Conservation (phyloP, 108 stramenopile genomes). For the Pelagomonas calceolata region DNA sequence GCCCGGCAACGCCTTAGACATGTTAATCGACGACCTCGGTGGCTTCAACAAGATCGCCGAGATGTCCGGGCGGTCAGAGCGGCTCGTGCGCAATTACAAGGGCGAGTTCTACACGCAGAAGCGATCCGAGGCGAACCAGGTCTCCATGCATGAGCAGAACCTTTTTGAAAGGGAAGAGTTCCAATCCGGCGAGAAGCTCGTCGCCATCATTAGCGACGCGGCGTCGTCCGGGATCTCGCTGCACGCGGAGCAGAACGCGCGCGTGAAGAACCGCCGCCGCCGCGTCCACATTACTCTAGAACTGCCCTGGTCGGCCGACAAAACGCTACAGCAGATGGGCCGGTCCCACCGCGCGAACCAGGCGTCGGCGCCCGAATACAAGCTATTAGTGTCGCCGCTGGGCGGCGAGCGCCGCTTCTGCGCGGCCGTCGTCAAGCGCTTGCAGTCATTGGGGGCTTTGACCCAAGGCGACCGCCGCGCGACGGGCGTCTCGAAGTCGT, state of each 20-base stretch:
- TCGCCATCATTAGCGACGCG: constrained; percentile 40
- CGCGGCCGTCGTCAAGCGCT: constrained; percentile 33
- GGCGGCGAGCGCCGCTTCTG: constrained; percentile 36
- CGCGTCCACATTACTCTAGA: constrained; percentile 42
- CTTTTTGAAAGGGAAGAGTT: constrained; percentile 28
- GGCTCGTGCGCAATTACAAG: constrained; percentile 35
- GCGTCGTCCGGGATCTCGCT: constrained; percentile 29
- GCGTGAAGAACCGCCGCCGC: constrained; percentile 5
- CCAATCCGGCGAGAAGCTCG: constrained; percentile 33
- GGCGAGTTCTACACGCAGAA: constrained; percentile 34
- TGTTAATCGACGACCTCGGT: constrained; percentile 55
- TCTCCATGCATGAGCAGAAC: constrained; percentile 16
- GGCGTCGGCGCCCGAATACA: constrained; percentile 13
- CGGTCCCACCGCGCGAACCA: constrained; percentile 31
- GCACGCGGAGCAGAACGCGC: constrained; percentile 13
- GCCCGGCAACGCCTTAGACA: constrained; percentile 63
- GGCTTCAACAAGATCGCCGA: constrained; percentile 49
- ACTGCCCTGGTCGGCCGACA: constrained; percentile 42
- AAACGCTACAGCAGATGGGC: constrained; percentile 42
- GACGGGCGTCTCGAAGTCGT: background rate
- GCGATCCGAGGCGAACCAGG: constrained; percentile 22
- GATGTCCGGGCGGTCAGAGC: constrained; percentile 63
- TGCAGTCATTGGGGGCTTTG: constrained; percentile 31
- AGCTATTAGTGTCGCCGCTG: constrained; percentile 6
- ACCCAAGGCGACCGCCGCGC: constrained; percentile 27